phyloP scores from a whole-genome alignment of 2,329 filamentous ascomycete species.

The Nemania diffusa region DNA sequence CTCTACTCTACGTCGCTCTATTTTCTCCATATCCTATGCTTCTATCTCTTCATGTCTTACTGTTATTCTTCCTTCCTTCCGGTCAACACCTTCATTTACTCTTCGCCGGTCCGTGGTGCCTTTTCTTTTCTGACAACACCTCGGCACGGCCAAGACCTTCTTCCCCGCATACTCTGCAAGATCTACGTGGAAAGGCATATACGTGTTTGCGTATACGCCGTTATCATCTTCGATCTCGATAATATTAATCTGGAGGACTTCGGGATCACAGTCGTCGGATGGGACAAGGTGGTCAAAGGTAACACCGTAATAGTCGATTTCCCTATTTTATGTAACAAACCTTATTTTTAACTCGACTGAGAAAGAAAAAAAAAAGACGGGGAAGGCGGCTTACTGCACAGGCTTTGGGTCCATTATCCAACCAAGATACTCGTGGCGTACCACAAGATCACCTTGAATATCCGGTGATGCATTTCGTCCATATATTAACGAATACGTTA shows the following conservation, averaged over 20 bases:
- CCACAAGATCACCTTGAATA: conserved; percentile 20
- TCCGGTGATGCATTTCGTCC: conserved; percentile 18
- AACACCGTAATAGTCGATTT: conserved; percentile 54
- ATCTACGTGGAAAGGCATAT: conserved; percentile 51
- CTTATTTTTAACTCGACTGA: conserved; percentile 22
- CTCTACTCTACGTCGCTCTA: conserved; percentile 23
- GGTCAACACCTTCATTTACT: conserved; percentile 44
- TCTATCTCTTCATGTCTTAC: conserved; percentile 11
- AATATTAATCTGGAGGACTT: conserved; percentile 57
- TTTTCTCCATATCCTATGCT: conserved; percentile 27
- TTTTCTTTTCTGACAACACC: conserved; percentile 54
- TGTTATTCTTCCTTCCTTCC: conserved; percentile 21
- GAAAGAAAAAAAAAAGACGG: conserved; percentile 21
- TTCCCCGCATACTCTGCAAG: conserved; percentile 52
- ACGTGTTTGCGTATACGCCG: conserved; percentile 51
- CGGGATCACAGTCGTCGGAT: conserved; percentile 50
- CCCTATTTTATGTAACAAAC: conserved; percentile 16
- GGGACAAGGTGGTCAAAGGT: conserved; percentile 56
- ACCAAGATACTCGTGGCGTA: conserved; percentile 19
- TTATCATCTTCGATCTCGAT: conserved; percentile 53
- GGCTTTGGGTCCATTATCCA: conserved; percentile 20
- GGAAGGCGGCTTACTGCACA: conserved; percentile 18
- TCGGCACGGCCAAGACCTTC: conserved; percentile 55
- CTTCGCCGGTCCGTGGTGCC: conserved; percentile 50
- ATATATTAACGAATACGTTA: conserved; percentile 26